Base-by-base conservation (phyloP, 2,329 filamentous ascomycete species). In the Xylaria sp. region DNA sequence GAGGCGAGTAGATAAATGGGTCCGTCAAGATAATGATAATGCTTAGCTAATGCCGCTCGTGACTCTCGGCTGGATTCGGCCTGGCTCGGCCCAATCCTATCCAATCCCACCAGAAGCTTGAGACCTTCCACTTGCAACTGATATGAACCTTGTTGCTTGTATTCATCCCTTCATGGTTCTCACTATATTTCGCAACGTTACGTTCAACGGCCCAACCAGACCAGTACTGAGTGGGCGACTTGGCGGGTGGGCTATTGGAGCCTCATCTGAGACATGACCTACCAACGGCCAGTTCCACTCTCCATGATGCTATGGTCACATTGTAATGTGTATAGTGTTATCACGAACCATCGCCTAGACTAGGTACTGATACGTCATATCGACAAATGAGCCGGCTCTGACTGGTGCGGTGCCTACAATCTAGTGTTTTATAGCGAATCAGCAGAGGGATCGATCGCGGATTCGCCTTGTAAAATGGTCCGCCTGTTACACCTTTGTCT, bases 111-210 rank as follows among this genome's bases (percentile, higher is more conserved):
- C 47, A 47, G 44, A 11, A 40, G 27, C 13, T 51, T 41, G 9
- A 60, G 58, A 64, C 62, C 62, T 61, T 61, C 58, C 53, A 52
- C 54, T 64, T 61, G 58, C 44, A 58, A 35, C 11, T 23, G 27
- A n/a, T n/a, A 21, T 37, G 21, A 58, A 31, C 56, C 47, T 37
- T 46, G 40, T 19, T 35, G 9, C 19, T 33, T 29, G 25, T 31
- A 31, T 17, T 46, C 21, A 25, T 33, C 44, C 27, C 31, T 15
- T n/a, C n/a, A n/a, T n/a, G n/a, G n/a, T n/a, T 41, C 13, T 27
- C 25, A 41, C 43, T 40, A 21, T 58, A 67, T 59, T 68, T 63
- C 68, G 70, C 70, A 72, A 72, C 71, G 71, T 72, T 72, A 72
- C 71, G 53, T 71, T 66, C 54, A 57, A 57, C 60, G 41, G 61